phyloP scores from a whole-genome alignment of 495 filamentous ascomycete species.

The Evansstolkia leycettana region DNA sequence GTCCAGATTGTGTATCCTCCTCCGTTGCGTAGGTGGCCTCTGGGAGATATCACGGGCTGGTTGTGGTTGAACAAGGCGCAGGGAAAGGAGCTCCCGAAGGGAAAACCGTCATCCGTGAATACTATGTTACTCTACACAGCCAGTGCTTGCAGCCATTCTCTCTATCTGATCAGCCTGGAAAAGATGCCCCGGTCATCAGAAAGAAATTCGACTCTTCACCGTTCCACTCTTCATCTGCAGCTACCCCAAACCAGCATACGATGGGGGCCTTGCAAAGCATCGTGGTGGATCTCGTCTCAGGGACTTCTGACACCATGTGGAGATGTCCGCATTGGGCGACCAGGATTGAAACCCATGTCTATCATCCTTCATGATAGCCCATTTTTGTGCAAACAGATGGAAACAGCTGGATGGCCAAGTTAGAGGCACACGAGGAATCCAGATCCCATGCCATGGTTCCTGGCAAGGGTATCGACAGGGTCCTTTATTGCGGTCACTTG shows the following conservation, averaged over 20 bases:
- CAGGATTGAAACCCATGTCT: slow-evolving; percentile 3
- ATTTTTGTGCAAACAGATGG: slow-evolving; percentile 1
- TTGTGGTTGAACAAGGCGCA: background rate
- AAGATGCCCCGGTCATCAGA: slow-evolving; percentile 3
- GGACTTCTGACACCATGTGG: slow-evolving; percentile 27
- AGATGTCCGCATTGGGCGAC: slow-evolving; percentile 45
- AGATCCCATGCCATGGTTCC: background rate
- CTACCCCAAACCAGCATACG: slow-evolving; percentile 19
- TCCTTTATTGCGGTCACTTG: background rate
- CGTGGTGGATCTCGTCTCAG: slow-evolving; percentile 16
- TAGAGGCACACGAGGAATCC: too few species aligned
- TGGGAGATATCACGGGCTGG: background rate
- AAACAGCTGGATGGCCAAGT: background rate
- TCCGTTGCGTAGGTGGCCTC: background rate
- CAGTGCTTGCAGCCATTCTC: slow-evolving; percentile 8
- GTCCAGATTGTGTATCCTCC: slow-evolving; percentile 8
- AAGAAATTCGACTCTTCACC: slow-evolving; percentile 24
- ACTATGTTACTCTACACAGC: background rate
- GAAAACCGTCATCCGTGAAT: background rate
- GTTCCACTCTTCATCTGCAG: slow-evolving; percentile 24
- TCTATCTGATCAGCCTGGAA: slow-evolving; percentile 6
- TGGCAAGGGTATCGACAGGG: background rate
- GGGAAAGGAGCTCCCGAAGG: background rate
- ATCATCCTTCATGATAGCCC: too few species aligned
- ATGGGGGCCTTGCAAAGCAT: slow-evolving; percentile 8